phyloP scores from a whole-genome alignment of 176 grass and related monocot species.

The Musa acuminata region DNA sequence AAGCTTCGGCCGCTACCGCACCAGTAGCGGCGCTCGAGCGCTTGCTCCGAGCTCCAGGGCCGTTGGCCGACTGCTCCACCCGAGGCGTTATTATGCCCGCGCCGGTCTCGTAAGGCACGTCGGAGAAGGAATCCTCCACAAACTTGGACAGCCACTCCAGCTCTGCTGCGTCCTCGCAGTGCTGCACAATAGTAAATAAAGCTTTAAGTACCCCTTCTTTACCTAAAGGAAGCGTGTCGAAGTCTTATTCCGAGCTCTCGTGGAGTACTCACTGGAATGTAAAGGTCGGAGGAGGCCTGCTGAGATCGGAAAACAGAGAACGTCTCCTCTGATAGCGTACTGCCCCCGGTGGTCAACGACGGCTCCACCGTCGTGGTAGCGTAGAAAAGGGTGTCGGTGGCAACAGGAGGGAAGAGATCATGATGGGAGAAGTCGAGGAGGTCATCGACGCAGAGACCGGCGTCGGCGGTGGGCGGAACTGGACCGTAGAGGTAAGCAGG shows the following conservation, averaged over 20 bases:
- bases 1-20: constrained; percentile 31
- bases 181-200: constrained; percentile 6
- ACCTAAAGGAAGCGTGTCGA: background rate
- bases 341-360: background rate
- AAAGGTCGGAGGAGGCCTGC: constrained; percentile 53
- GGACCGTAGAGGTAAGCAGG: constrained; percentile 38
- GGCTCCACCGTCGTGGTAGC: constrained; percentile 25
- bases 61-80: constrained; percentile 32
- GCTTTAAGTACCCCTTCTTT: background rate
- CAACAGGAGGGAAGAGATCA: constrained; percentile 44
- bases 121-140: constrained; percentile 94
- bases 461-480: constrained; percentile 38
- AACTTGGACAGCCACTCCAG: constrained; percentile 99
- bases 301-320: constrained; percentile 50
- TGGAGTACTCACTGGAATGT: constrained; percentile 64
- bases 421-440: constrained; percentile 75
- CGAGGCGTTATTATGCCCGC: constrained; percentile 8
- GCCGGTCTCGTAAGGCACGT: constrained; percentile 51
- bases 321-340: constrained; percentile 19
- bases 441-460: constrained; percentile 49
- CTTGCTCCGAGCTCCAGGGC: constrained; percentile 69
- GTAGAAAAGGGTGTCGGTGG: constrained; percentile 6
- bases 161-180: constrained; percentile 93
- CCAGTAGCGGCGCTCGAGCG: constrained; percentile 25
- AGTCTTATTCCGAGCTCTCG: too few relatives aligned